A percentile compares a stretch with the other conserved stretches of the same genome.
phyloP scores from a whole-genome alignment of 352 stramenopile species.

The Globisporangium radiosum region DNA sequence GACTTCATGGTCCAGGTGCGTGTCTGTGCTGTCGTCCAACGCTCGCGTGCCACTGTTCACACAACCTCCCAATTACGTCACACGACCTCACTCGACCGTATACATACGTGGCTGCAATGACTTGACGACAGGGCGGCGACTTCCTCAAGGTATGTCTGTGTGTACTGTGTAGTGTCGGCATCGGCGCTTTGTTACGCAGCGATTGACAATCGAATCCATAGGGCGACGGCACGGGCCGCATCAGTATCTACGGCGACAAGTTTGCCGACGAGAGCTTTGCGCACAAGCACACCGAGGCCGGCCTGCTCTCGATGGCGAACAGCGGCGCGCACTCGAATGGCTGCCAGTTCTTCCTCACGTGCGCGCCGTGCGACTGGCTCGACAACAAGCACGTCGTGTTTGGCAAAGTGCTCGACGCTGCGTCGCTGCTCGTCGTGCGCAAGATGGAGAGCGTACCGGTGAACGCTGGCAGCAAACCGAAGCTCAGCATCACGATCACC shows the following conservation, averaged over 20 bases:
- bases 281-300: slow-evolving; percentile 77
- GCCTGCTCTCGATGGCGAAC: slow-evolving; percentile 91
- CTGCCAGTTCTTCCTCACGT: slow-evolving; percentile 95
- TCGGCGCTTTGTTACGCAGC: background rate
- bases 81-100: background rate
- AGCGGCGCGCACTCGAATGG: slow-evolving; percentile 91
- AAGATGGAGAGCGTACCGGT: slow-evolving; percentile 91
- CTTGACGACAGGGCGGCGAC: slow-evolving; percentile 47
- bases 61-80: background rate
- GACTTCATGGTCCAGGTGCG: slow-evolving; percentile 87
- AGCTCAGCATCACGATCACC: slow-evolving; percentile 80
- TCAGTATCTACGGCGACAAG: slow-evolving; percentile 87
- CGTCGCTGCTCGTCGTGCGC: slow-evolving; percentile 80
- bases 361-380: slow-evolving; percentile 90
- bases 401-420: slow-evolving; percentile 87
- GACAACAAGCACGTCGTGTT: slow-evolving; percentile 97
- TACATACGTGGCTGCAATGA: background rate
- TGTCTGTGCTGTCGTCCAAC: background rate
- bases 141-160: slow-evolving; percentile 58
- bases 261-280: slow-evolving; percentile 81
- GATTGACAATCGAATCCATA: slow-evolving; percentile 10
- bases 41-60: too few species aligned
- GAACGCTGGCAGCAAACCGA: slow-evolving; percentile 78
- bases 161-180: slow-evolving; percentile 1
- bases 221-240: slow-evolving; percentile 74